These are phyloP conservation scores for Pleurotus pulmonarius DNA, from an alignment of 768 basidiomycete genomes.

Conservation along the genomic window DNA sequence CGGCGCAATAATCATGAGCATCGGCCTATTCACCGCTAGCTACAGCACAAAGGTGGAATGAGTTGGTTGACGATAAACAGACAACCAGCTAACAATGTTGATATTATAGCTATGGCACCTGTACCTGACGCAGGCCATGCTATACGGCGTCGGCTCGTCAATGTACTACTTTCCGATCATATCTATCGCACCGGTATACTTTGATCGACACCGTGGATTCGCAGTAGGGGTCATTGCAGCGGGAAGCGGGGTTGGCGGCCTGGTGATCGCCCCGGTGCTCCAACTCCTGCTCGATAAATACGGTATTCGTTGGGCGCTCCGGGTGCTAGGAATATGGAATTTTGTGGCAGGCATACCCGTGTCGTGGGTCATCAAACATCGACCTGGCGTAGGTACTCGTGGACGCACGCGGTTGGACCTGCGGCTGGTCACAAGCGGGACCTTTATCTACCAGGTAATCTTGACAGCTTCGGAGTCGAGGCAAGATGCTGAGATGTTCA, in stretches of 20 bases:
- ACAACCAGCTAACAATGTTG: too few relatives aligned
- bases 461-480: neutral
- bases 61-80: neutral
- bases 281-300: conserved; percentile 29
- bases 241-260: conserved; percentile 38
- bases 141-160: conserved; percentile 40
- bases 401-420: conserved; percentile 28
- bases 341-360: conserved; percentile 32
- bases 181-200: conserved; percentile 37
- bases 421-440: conserved; percentile 32
- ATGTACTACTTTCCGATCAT: conserved; percentile 42
- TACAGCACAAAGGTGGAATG: conserved; percentile 28
- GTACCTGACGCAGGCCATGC: conserved; percentile 35
- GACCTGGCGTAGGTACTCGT: conserved; percentile 17
- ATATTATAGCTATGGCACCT: conserved; percentile 36
- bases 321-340: conserved; percentile 40
- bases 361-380: conserved; percentile 27
- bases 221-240: conserved; percentile 41
- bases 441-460: conserved; percentile 36
- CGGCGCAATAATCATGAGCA: conserved; percentile 36
- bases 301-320: conserved; percentile 31
- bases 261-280: conserved; percentile 37
- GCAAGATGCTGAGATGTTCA: conserved; percentile 6
- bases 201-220: conserved; percentile 40
- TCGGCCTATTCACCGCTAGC: conserved; percentile 37